Base-by-base conservation (phyloP, 768 basidiomycete genomes). In the Leccinum arenicola region DNA sequence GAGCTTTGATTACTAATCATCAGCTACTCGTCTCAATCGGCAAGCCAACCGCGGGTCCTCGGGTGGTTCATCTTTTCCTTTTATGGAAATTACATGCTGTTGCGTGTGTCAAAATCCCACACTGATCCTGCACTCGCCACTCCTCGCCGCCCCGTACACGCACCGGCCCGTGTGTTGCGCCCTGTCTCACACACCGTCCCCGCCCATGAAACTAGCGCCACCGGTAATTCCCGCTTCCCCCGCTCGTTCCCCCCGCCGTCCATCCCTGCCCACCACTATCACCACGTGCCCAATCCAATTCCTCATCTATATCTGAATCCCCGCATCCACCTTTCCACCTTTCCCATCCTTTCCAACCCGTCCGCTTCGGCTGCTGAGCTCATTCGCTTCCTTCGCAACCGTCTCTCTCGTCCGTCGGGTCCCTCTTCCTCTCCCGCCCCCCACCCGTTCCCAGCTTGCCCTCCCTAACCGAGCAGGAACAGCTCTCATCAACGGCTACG, bases 41-140 rank as follows among this genome's bases (percentile, higher is more conserved):
- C 68, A 69, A 56, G 43, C 62, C 57, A 66, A 68, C 72, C 72
- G 72, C 72, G 72, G 72, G 58, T 25, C 72, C 72, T 74, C 72
- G 72, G 72, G 57, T 53, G 61, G 61, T 6, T 53, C 52, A 56
- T 51, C 2, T n/a, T 27, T 23, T 0, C 60, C 62, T 5, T 23
- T 58, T 66, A 49, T 61, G 59, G 70, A 6, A 69, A 0, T 25
- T 58, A 27, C 61, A 59, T 72, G 68, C 64, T 71, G 70, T 71
- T 59, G 64, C 61, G 58, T 61, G 63, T 50, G 47, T 59, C 62
- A 50, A 56, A 52, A 62, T 57, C 45, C 51, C 60, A 67, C 65
- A 67, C 63, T 55, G 60, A 68, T 68, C 45, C 69, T 70, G 62
- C 57, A 51, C 61, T 68, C 65, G 64, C 64, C 68, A 64, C 59